Evolutionary conservation across 2,329 filamentous ascomycete species (phyloP).

Genomic region (Colletotrichum falcatum): DNA sequence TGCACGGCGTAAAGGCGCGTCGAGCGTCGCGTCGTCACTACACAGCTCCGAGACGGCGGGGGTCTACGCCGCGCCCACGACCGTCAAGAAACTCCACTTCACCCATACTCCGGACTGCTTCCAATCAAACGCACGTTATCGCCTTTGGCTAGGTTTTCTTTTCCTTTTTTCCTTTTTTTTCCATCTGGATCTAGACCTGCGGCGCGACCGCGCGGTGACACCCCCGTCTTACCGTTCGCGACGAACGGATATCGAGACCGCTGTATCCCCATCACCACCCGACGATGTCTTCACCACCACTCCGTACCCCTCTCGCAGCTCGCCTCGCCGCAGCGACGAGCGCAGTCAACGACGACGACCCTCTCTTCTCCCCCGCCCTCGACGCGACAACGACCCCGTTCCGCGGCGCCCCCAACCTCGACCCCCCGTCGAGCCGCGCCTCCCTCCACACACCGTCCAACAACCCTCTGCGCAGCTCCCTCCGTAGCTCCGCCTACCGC

Average conservation of each 20-base stretch:
- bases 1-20: conserved; percentile 10
- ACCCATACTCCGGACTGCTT: background rate
- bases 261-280: background rate
- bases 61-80: conserved; percentile 3
- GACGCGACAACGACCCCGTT: conserved; percentile 54
- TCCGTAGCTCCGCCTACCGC: conserved; percentile 46
- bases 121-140: background rate
- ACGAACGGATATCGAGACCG: background rate
- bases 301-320: conserved; percentile 26
- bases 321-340: conserved; percentile 13
- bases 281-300: conserved; percentile 21
- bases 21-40: conserved; percentile 21
- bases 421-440: conserved; percentile 30
- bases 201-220: background rate
- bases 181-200: background rate
- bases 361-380: conserved; percentile 55
- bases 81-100: conserved; percentile 4
- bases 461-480: conserved; percentile 11
- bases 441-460: conserved; percentile 34
- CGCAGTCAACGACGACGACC: conserved; percentile 50
- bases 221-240: background rate
- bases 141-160: background rate
- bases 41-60: conserved; percentile 11
- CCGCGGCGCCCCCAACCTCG: conserved; percentile 18
- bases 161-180: too few species aligned